Evolutionary conservation across 2,329 filamentous ascomycete species (phyloP).

Genomic region (Pestalotiopsis sp.): DNA sequence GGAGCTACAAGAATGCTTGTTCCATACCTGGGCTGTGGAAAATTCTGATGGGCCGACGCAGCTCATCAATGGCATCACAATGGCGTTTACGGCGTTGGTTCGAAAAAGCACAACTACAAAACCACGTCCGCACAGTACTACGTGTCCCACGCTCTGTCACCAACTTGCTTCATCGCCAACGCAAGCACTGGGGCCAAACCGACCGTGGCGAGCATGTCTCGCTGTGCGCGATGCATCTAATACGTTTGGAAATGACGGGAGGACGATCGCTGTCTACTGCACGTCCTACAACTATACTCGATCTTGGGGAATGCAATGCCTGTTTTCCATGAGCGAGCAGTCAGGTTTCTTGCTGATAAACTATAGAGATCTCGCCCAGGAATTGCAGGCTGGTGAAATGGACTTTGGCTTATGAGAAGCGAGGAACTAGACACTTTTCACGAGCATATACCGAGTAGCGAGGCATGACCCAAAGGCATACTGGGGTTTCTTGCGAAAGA

Average conservation of each 20-base stretch:
- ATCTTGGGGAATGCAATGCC: not conserved
- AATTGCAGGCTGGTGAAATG: not conserved
- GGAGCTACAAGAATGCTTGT: too few species aligned
- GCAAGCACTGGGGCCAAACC: not conserved
- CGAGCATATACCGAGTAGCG: not conserved
- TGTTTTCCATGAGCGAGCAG: not conserved
- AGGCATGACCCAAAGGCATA: not conserved
- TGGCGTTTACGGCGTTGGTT: conserved; percentile 5
- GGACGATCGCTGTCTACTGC: not conserved
- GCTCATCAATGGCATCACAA: not conserved
- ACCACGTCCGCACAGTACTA: not conserved
- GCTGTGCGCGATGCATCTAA: not conserved
- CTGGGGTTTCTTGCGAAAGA: not conserved
- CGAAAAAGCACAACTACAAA: not conserved
- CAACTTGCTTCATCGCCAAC: not conserved
- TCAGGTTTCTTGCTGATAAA: not conserved
- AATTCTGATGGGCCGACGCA: not conserved
- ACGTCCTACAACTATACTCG: not conserved
- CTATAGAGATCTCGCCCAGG: not conserved
- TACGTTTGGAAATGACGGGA: not conserved
- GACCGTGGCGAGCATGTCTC: not conserved
- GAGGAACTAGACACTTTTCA: not conserved
- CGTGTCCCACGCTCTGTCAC: not conserved
- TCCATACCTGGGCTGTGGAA: not conserved
- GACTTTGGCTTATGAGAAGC: not conserved